Base-by-base conservation (phyloP, 1,284 basidiomycete species). In the Melampsora americana region DNA sequence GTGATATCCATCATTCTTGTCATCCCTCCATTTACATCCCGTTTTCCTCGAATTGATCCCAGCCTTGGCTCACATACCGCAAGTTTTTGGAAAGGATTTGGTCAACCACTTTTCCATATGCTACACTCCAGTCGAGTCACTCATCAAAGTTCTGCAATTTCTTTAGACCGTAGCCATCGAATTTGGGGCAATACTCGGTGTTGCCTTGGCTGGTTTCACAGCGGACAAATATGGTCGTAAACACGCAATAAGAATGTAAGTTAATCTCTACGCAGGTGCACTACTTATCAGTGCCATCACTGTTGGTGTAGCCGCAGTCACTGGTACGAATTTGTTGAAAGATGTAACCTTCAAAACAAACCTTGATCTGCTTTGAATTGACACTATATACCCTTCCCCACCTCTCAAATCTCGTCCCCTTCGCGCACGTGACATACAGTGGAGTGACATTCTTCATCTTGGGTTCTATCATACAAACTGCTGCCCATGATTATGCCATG, bases 401-500 rank as follows among this genome's bases (percentile, higher is more conserved):
- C 50, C 14, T 46, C 32, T 20, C 35, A n/a, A 16, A 35, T 66
- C 42, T 44, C 42, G 42, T 44, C n/a, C n/a, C n/a, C 2, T 59
- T 28, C n/a, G 53, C 28, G 28, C 53, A 59, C 20, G 66, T 50
- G 26, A 67, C 30, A n/a, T n/a, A 32, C 5, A 62, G 80, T 56
- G 79, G 81, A 11, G 78, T 80, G 20, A 60, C 80, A 30, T 79
- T 84, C 77, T 85, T 84, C 81, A 78, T 82, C 71, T 72, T 83
- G 69, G 83, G 83, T 18, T 81, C 82, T 2, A 77, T 82, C 42
- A 66, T 83, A 32, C 83, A 83, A 80, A 83, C 83, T 14, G 80
- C 79, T 44, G 79, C 82, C 0, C 78, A 79, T 3, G 20, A 72
- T 14, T 79, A 81, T 56, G 69, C 75, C 0, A 78, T 78, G 48